These are phyloP conservation scores for Coprinellus micaceus DNA, from an alignment of 768 basidiomycete genomes.

Conservation along the genomic window DNA sequence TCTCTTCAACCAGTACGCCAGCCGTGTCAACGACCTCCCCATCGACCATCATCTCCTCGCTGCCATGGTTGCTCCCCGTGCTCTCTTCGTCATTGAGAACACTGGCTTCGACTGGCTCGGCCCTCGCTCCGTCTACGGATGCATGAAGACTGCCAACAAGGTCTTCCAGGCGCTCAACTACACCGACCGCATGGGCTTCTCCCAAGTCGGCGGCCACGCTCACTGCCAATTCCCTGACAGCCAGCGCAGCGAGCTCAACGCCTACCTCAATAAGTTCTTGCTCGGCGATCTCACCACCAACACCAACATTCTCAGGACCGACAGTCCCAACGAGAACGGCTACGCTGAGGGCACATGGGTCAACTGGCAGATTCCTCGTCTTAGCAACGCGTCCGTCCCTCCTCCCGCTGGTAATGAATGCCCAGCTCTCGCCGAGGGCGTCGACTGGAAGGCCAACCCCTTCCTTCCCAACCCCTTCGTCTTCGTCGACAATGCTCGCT, in stretches of 20 bases:
- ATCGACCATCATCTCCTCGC: conserved; percentile 58
- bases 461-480: conserved; percentile 50
- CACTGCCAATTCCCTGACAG: conserved; percentile 51
- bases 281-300: conserved; percentile 38
- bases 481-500: conserved; percentile 35
- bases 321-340: conserved; percentile 37
- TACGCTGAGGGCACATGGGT: conserved; percentile 43
- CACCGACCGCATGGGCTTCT: conserved; percentile 43
- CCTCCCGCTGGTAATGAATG: conserved; percentile 13
- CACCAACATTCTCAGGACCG: conserved; percentile 44
- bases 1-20: conserved; percentile 43
- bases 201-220: conserved; percentile 46
- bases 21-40: conserved; percentile 42
- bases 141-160: conserved; percentile 43
- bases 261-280: conserved; percentile 54
- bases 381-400: neutral
- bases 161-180: conserved; percentile 47
- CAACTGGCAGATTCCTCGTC: conserved; percentile 46
- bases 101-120: conserved; percentile 54
- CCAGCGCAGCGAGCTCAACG: conserved; percentile 41
- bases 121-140: conserved; percentile 46
- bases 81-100: conserved; percentile 50
- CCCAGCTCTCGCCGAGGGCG: conserved; percentile 20
- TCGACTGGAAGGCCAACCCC: conserved; percentile 29
- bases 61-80: conserved; percentile 51